Percentiles rank a stretch among this genome's conserved stretches.
Conservation (phyloP, 805 yeast species). For the Candida ponderosae region DNA sequence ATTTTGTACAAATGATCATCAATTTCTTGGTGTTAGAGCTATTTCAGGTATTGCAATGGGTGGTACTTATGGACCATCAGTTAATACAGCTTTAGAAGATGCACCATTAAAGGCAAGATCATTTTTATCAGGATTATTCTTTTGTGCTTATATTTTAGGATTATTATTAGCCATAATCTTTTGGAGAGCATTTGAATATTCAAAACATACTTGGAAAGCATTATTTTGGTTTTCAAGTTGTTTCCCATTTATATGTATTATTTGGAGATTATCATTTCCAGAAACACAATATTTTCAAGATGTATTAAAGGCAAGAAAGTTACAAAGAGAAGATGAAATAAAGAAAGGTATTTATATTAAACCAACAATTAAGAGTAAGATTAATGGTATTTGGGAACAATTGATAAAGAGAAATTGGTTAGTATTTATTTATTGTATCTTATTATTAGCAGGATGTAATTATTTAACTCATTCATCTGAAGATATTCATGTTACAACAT, state of each 20-base stretch:
- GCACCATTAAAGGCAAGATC: slow-evolving; percentile 53
- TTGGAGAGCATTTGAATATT: slow-evolving; percentile 48
- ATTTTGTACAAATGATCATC: slow-evolving; percentile 45
- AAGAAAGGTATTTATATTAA: slow-evolving; percentile 19
- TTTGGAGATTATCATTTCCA: slow-evolving; percentile 50
- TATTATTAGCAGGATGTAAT: slow-evolving; percentile 63
- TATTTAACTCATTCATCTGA: slow-evolving; percentile 71
- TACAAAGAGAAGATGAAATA: slow-evolving; percentile 20
- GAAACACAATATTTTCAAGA: slow-evolving; percentile 47
- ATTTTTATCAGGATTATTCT: slow-evolving; percentile 52
- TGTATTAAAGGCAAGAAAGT: slow-evolving; percentile 21
- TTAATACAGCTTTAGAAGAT: slow-evolving; percentile 35
- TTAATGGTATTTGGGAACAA: not conserved
- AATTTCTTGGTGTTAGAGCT: slow-evolving; percentile 56
- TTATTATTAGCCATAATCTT: slow-evolving; percentile 57
- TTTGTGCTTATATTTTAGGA: slow-evolving; percentile 57
- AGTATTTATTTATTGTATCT: slow-evolving; percentile 44
- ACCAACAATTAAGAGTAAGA: slow-evolving; percentile 15
- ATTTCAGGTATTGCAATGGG: slow-evolving; percentile 56
- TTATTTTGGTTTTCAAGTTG: slow-evolving; percentile 70
- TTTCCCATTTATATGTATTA: slow-evolving; percentile 47
- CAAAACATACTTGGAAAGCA: slow-evolving; percentile 55
- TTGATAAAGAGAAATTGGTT: slow-evolving; percentile 49
- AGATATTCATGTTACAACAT: slow-evolving; percentile 62
- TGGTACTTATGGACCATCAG: slow-evolving; percentile 35